Evolutionary conservation across 2,329 filamentous ascomycete species (phyloP), one percentile per base, ranked within the genome.

Genomic region (Fusarium luffae): DNA sequence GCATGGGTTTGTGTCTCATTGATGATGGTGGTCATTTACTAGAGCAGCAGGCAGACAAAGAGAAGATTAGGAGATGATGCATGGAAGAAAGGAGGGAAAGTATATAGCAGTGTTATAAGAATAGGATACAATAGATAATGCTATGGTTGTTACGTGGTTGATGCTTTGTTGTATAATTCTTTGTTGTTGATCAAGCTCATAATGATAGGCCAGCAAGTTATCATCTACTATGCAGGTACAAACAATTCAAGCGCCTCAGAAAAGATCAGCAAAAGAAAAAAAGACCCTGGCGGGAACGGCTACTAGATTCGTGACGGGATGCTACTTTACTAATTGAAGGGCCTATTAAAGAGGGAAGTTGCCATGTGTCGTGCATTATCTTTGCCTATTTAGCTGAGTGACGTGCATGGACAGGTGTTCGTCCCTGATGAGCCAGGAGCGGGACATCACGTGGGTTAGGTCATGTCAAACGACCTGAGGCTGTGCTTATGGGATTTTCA

Each of bases 391-490:
- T 54, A 54, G 55, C 60, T 66, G 66, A 63, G 66, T 69, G 67
- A 69, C 66, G 67, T 70, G 67, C 66, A 70, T 66, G 48, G 52
- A 68, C 66, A 70, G 62, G 55, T 50, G 64, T 63, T 61, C 44
- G 70, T 73, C 30, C 60, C 62, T 67, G 68, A 67, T 66, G 64
- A 66, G 67, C 63, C 49, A 56, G 58, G 58, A 56, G 63, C 59
- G 63, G 67, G 70, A 70, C 63, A 64, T 62, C 58, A 59, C 64
- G 59, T 69, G 66, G 54, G 56, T 56, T 54, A 44, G 54, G 41
- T 64, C 54, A 44, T 57, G 69, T 72, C 70, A 72, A 72, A 56
- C 58, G 70, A 74, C 71, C 69, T 42, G 40, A 54, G 63, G 55
- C 59, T 65, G 71, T 74, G 51, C 27, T 18, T 4, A 0, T 1